A percentile compares a stretch with the other conserved stretches of the same genome.
These are phyloP conservation scores for Plenodomus lindquistii DNA, from an alignment of 2,329 filamentous ascomycete genomes.

Conservation along the genomic window DNA sequence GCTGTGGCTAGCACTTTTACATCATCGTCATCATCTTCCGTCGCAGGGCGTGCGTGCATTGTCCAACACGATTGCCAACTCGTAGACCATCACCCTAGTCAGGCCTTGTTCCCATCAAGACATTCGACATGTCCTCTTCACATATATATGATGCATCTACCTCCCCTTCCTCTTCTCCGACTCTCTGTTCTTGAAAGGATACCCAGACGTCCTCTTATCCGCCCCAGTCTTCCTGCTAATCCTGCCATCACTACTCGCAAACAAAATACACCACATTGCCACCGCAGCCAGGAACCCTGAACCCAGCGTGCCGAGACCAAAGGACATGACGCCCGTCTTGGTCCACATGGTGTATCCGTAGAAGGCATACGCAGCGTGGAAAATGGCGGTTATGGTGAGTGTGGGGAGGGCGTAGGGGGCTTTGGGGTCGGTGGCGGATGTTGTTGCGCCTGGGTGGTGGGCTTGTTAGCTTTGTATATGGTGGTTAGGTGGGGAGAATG, in stretches of 20 bases:
- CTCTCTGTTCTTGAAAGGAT: slow-evolving; percentile 66
- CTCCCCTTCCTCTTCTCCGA: slow-evolving; percentile 55
- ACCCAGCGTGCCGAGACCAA: slow-evolving; percentile 62
- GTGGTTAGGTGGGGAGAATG: not conserved
- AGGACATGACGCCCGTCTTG: slow-evolving; percentile 59
- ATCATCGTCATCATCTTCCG: not conserved
- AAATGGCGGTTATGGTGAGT: slow-evolving; percentile 66
- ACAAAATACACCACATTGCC: slow-evolving; percentile 67
- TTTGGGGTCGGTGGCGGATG: slow-evolving; percentile 42
- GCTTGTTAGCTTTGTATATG: not conserved
- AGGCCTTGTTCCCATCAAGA: too few species aligned
- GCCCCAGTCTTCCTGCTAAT: slow-evolving; percentile 67
- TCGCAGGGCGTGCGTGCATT: not conserved
- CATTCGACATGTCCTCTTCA: not conserved
- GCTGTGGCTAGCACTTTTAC: not conserved
- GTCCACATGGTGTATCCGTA: slow-evolving; percentile 68
- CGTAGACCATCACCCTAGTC: too few species aligned
- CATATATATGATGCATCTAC: slow-evolving; percentile 13
- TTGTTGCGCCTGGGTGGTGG: slow-evolving; percentile 34
- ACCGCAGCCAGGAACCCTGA: slow-evolving; percentile 62
- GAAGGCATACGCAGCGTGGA: slow-evolving; percentile 63
- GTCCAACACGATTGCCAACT: too few species aligned
- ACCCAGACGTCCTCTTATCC: slow-evolving; percentile 68
- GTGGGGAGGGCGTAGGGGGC: slow-evolving; percentile 63
- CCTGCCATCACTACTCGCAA: slow-evolving; percentile 59